These are phyloP conservation scores for Margaritispora aquatica DNA, from an alignment of 495 filamentous ascomycete species.

Conservation along the genomic window DNA sequence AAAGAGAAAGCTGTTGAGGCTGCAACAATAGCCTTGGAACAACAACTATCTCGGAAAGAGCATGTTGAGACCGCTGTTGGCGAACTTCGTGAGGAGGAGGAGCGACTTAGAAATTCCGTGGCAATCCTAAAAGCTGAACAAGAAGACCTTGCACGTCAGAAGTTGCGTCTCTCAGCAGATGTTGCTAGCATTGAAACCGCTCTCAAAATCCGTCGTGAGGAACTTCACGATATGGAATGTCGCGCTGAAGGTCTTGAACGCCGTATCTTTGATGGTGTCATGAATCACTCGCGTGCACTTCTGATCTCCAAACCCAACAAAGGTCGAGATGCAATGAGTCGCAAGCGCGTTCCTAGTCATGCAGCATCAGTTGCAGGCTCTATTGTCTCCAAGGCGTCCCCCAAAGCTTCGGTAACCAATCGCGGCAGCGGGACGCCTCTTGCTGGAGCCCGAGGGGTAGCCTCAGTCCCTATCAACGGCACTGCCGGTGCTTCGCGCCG, in stretches of 20 bases:
- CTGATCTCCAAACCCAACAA: constrained; percentile 56
- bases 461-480: constrained; percentile 41
- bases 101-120: constrained; percentile 52
- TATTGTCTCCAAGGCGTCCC: constrained; percentile 15
- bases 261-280: constrained; percentile 87
- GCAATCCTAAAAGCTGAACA: constrained; percentile 55
- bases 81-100: constrained; percentile 57
- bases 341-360: constrained; percentile 63
- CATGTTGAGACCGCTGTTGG: constrained; percentile 67
- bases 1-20: constrained; percentile 79
- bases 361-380: constrained; percentile 20
- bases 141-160: constrained; percentile 65
- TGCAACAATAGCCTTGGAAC: constrained; percentile 72
- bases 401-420: constrained; percentile 17
- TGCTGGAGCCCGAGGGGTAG: constrained; percentile 31
- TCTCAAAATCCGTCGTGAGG: constrained; percentile 78
- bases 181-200: constrained; percentile 85
- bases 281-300: constrained; percentile 86
- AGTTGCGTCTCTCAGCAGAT: constrained; percentile 70
- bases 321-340: constrained; percentile 52
- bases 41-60: constrained; percentile 68
- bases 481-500: constrained; percentile 47
- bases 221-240: constrained; percentile 81
- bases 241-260: constrained; percentile 84
- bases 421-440: constrained; percentile 40